These are phyloP conservation scores for Pestalotiopsis sp. DNA, from an alignment of 2,329 filamentous ascomycete species.

Conservation along the genomic window DNA sequence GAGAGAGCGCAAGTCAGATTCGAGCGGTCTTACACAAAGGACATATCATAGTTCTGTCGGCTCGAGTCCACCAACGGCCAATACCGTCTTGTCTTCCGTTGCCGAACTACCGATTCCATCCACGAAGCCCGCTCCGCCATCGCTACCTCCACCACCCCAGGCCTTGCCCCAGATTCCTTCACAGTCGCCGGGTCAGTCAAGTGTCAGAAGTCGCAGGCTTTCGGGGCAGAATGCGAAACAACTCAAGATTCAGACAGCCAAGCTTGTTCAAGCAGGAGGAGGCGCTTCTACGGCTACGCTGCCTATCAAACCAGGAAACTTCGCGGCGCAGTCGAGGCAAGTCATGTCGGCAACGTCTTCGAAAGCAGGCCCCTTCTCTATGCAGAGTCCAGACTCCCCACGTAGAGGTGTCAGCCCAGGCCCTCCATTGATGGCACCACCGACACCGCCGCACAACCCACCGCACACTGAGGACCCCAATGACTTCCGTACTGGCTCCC, in stretches of 20 bases:
- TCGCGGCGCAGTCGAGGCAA: slow-evolving; percentile 45
- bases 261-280: slow-evolving; percentile 31
- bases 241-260: slow-evolving; percentile 82
- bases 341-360: slow-evolving; percentile 40
- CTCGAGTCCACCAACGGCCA: slow-evolving; percentile 71
- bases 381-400: slow-evolving; percentile 37
- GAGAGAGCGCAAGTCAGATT: slow-evolving; percentile 70
- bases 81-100: slow-evolving; percentile 72
- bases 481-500: slow-evolving; percentile 53
- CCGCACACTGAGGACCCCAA: slow-evolving; percentile 32
- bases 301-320: slow-evolving; percentile 35
- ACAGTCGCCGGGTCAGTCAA: slow-evolving; percentile 36
- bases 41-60: slow-evolving; percentile 82
- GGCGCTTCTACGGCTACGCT: slow-evolving; percentile 27
- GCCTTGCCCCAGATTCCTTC: slow-evolving; percentile 47
- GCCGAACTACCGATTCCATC: slow-evolving; percentile 55
- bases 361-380: slow-evolving; percentile 34
- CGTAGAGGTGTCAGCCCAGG: slow-evolving; percentile 26
- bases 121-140: slow-evolving; percentile 27
- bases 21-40: slow-evolving; percentile 74
- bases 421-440: slow-evolving; percentile 23
- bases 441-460: slow-evolving; percentile 32
- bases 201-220: slow-evolving; percentile 75
- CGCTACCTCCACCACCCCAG: slow-evolving; percentile 53
- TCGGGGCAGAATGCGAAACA: slow-evolving; percentile 82